These are phyloP conservation scores for Pestalotiopsis sp. DNA, from an alignment of 2,329 filamentous ascomycete genomes.

Conservation along the genomic window DNA sequence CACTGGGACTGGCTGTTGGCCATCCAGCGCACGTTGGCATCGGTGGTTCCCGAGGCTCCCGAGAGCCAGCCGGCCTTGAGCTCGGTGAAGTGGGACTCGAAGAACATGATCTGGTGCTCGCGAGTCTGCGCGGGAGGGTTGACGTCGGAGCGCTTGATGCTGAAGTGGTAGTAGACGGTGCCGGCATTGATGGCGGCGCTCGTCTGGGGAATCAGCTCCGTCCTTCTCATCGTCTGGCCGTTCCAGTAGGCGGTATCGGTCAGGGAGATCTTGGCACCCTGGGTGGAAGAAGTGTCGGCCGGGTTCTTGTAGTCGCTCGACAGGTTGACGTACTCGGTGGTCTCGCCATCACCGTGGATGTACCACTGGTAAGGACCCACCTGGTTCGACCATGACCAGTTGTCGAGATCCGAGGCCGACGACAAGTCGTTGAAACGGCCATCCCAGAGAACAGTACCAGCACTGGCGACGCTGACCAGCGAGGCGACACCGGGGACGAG, in stretches of 20 bases:
- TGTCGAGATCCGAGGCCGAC: conserved; percentile 49
- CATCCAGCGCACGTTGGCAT: conserved; percentile 65
- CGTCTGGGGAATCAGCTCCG: conserved; percentile 74
- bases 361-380: conserved; percentile 73
- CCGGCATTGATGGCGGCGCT: conserved; percentile 66
- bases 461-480: conserved; percentile 8
- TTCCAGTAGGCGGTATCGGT: conserved; percentile 69
- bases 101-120: conserved; percentile 68
- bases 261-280: conserved; percentile 72
- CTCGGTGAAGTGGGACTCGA: conserved; percentile 76
- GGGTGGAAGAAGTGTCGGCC: conserved; percentile 59
- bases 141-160: conserved; percentile 58
- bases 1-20: conserved; percentile 63
- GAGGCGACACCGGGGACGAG: conserved; percentile 6
- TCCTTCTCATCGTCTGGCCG: conserved; percentile 72
- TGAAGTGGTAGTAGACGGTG: conserved; percentile 74
- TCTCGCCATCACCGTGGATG: conserved; percentile 64
- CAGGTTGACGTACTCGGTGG: conserved; percentile 63
- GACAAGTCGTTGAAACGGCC: conserved; percentile 60
- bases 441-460: conserved; percentile 59
- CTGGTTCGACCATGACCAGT: conserved; percentile 65
- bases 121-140: conserved; percentile 64
- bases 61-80: conserved; percentile 69
- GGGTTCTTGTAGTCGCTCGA: conserved; percentile 65
- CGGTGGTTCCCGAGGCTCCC: conserved; percentile 45